phyloP scores from a whole-genome alignment of 2,329 filamentous ascomycete genomes.

The Bipolaris sorokiniana region DNA sequence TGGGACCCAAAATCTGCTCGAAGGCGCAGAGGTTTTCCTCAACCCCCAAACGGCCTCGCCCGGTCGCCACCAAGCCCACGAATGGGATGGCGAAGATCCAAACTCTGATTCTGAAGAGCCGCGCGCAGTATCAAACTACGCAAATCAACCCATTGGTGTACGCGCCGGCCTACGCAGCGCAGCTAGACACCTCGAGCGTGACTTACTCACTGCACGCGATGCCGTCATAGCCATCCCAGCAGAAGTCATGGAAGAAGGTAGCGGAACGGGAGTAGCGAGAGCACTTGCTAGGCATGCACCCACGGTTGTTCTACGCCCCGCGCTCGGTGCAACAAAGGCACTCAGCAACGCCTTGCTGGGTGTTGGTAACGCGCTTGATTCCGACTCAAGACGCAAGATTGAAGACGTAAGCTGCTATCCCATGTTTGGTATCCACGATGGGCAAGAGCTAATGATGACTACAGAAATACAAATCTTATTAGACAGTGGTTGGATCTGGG shows the following conservation, averaged over 20 bases:
- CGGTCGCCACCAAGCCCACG: constrained; percentile 32
- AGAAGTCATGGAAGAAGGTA: constrained; percentile 85
- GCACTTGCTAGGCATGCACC: constrained; percentile 82
- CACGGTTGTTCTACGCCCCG: constrained; percentile 89
- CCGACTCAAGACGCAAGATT: constrained; percentile 76
- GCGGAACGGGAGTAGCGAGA: constrained; percentile 77
- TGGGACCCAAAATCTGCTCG: constrained; percentile 90
- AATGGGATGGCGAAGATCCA: constrained; percentile 62
- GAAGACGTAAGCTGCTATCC: constrained; percentile 75
- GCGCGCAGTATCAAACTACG: constrained; percentile 87
- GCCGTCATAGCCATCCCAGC: constrained; percentile 94
- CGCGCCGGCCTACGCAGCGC: constrained; percentile 84
- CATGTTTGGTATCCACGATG: background rate
- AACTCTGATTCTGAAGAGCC: constrained; percentile 70
- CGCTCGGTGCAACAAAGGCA: constrained; percentile 87
- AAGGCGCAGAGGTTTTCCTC: constrained; percentile 84
- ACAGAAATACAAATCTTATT: constrained; percentile 19
- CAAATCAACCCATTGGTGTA: constrained; percentile 89
- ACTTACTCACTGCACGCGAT: constrained; percentile 84
- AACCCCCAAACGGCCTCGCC: constrained; percentile 44
- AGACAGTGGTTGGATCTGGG: background rate
- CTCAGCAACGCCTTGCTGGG: constrained; percentile 89
- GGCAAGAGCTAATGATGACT: background rate
- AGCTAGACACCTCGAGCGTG: constrained; percentile 80
- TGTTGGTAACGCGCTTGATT: constrained; percentile 89